phyloP scores from a whole-genome alignment of 257 asterid genomes.

The Salvia miltiorrhiza region DNA sequence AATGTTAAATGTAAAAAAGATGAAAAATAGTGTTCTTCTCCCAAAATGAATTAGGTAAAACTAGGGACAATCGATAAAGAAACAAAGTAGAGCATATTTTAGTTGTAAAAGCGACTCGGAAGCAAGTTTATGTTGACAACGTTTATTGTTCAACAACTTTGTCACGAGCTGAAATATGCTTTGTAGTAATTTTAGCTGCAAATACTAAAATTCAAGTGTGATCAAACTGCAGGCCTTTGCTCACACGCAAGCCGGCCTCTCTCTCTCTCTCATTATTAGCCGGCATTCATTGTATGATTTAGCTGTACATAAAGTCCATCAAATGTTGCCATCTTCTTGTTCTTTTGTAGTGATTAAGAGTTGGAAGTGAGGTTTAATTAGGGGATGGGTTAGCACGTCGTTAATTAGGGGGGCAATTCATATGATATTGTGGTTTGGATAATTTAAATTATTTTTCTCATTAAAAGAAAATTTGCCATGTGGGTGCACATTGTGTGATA shows the following conservation, averaged over 20 bases:
- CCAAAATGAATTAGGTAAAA: background rate
- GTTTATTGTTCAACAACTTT: constrained; percentile 16
- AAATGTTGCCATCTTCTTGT: constrained; percentile 19
- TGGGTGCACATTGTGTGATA: constrained; percentile 48
- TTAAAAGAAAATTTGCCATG: constrained; percentile 24
- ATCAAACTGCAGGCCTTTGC: constrained; percentile 25
- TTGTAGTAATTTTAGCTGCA: constrained; percentile 8
- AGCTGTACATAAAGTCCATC: constrained; percentile 39
- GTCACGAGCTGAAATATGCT: constrained; percentile 22
- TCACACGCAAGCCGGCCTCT: constrained; percentile 11
- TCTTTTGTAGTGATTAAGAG: background rate
- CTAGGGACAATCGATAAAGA: background rate
- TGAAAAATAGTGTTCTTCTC: background rate
- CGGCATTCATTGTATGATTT: constrained; percentile 39
- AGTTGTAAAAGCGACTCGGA: constrained; percentile 17
- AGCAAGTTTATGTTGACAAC: constrained; percentile 16
- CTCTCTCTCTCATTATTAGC: constrained; percentile 21
- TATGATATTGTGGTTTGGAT: background rate
- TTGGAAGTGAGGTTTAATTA: too few species aligned
- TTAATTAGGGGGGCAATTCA: background rate
- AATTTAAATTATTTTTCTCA: background rate
- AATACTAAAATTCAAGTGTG: background rate
- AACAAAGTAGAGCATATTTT: background rate
- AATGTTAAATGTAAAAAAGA: background rate
- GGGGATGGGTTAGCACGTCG: constrained; percentile 20